phyloP scores from a whole-genome alignment of 495 filamentous ascomycete species.

The Podospora tetraspora region DNA sequence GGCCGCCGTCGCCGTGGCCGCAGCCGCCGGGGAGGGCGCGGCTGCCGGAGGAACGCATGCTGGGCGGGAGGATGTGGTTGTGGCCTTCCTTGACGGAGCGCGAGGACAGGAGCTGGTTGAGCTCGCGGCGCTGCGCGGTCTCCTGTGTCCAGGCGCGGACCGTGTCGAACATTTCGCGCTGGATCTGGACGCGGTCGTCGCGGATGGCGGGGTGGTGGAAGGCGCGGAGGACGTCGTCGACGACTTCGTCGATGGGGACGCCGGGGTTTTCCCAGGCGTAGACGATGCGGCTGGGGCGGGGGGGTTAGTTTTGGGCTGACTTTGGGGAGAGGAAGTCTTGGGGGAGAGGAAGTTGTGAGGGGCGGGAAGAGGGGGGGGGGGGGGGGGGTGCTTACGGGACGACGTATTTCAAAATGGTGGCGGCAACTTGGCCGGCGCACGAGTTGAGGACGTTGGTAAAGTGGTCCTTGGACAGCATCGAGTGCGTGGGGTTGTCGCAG shows the following conservation, averaged over 20 bases:
- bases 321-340: too few relatives aligned
- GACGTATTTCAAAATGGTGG: conserved; percentile 73
- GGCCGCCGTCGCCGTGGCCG: conserved; percentile 45
- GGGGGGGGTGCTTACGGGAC: conserved; percentile 52
- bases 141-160: conserved; percentile 72
- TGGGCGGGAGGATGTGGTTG: conserved; percentile 55
- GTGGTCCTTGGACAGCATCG: conserved; percentile 91
- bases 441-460: conserved; percentile 90
- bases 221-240: conserved; percentile 66
- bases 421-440: conserved; percentile 76
- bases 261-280: conserved; percentile 87
- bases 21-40: conserved; percentile 22
- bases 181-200: conserved; percentile 66
- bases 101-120: conserved; percentile 67
- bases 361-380: neutral
- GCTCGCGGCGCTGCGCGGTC: conserved; percentile 55
- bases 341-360: neutral
- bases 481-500: conserved; percentile 90
- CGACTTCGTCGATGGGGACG: conserved; percentile 70
- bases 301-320: neutral
- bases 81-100: conserved; percentile 73
- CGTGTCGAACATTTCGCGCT: conserved; percentile 77
- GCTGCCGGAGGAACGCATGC: neutral
- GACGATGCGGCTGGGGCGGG: conserved; percentile 55
- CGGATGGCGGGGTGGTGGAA: conserved; percentile 88